phyloP scores from a whole-genome alignment of 371 early-diverging fungal species.

The Parasitella parasitica region DNA sequence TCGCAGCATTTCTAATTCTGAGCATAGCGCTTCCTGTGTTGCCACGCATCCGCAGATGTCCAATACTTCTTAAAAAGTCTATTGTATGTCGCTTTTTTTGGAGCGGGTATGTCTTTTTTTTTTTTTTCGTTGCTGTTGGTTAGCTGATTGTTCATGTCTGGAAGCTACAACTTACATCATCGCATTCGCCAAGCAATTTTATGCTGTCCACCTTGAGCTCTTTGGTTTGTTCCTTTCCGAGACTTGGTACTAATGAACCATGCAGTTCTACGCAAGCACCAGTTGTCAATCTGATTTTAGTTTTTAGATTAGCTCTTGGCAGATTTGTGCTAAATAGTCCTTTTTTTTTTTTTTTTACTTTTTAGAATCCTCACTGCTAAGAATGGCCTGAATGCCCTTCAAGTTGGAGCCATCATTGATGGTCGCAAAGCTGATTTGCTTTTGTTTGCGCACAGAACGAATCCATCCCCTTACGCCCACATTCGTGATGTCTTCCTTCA shows the following conservation, averaged over 20 bases:
- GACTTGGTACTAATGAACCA: constrained; percentile 66
- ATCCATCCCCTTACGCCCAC: constrained; percentile 80
- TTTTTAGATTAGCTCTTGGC: not conserved
- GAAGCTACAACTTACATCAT: constrained; percentile 44
- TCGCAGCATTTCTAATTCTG: constrained; percentile 68
- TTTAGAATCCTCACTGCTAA: constrained; percentile 54
- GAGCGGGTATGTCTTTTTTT: constrained; percentile 72
- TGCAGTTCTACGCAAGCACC: constrained; percentile 72
- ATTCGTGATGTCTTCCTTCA: constrained; percentile 5
- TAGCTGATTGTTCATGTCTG: not conserved
- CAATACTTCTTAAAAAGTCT: constrained; percentile 79
- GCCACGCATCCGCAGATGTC: constrained; percentile 81
- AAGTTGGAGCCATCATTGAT: constrained; percentile 76
- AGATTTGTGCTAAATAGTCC: not conserved
- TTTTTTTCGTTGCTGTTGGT: no score
- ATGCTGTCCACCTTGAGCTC: constrained; percentile 70
- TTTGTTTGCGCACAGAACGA: constrained; percentile 79
- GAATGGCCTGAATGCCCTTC: constrained; percentile 74
- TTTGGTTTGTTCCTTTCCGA: constrained; percentile 69
- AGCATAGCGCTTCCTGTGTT: constrained; percentile 73
- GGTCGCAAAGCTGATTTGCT: constrained; percentile 72
- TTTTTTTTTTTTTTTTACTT: constrained; percentile 49
- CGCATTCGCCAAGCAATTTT: constrained; percentile 65
- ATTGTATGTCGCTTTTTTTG: constrained; percentile 83
- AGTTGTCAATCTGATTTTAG: constrained; percentile 53